Base-by-base conservation (phyloP, 176 grass and related monocot genomes). In the Metroxylon sagu region DNA sequence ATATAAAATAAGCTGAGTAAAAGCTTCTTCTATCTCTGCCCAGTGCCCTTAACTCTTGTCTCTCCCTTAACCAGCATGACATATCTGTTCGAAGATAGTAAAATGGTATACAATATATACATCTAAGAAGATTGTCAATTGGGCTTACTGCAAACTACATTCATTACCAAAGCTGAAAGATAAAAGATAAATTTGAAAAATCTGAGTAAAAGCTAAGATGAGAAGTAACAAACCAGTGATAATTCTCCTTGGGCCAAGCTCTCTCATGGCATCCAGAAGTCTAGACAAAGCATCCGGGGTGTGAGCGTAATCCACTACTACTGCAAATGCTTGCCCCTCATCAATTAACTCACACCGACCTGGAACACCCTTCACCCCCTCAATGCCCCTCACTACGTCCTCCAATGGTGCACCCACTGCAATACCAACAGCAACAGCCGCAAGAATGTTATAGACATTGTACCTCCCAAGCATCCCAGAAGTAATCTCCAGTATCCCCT, bases 251-350 rank as follows among this genome's bases (percentile, higher is more conserved):
- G 92, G 92, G 3, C 87, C 81, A 39, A 91, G 59, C 53, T 97
- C 92, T 71, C 65, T 90, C 64, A 90, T 71, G 64, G 75, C 70
- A 49, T 97, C 83, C 31, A 97, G 71, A 79, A 97, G 83, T 58
- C 84, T 91, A 0, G 78, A 88, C 23, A 97, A 53, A 77, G 78
- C 61, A 59, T 90, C 86, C 5, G 92, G 86, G 48, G 87, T 90
- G 62, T 70, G 70, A 0, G 92, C 87, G 70, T 88, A 80, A 68
- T 96, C 92, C 52, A 96, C 79, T 6, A 96, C 80, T 60, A 90
- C 92, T n/a, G 87, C 92, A 80, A 85, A 96, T 6, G 87, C 80
- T 82, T 96, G 92, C 19, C 90, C 92, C 75, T 96, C 92, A 29
- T 96, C 92, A 61, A 96, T 90, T 52, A 90, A 75, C 66, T 96